Percentiles rank a stretch among this genome's conserved stretches.
Evolutionary conservation across 2,329 filamentous ascomycete species (phyloP).

Genomic region (Juglanconis sp.): DNA sequence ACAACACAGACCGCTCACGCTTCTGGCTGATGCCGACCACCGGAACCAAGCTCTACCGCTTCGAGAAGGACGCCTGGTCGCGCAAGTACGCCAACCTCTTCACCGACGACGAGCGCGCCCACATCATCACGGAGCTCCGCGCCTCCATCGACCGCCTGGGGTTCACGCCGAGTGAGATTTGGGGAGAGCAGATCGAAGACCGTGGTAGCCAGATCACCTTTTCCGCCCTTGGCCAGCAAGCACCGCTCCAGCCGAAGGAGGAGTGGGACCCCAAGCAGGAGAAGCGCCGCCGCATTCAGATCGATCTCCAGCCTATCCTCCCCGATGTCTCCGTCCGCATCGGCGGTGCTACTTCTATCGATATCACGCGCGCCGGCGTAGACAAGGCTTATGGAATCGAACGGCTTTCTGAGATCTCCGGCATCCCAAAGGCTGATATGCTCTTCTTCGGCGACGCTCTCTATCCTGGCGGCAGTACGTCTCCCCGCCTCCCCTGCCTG

Average conservation of each 20-base stretch:
- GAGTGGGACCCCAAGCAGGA: constrained; percentile 37
- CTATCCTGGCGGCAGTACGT: constrained; percentile 32
- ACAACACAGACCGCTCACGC: constrained; percentile 31
- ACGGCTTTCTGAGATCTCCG: constrained; percentile 25
- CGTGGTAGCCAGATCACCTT: constrained; percentile 40
- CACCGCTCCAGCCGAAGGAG: constrained; percentile 34
- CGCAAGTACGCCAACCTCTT: constrained; percentile 37
- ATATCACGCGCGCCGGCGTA: constrained; percentile 36
- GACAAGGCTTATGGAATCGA: constrained; percentile 34
- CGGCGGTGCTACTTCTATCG: constrained; percentile 38
- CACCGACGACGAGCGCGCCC: constrained; percentile 25
- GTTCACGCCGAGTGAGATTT: constrained; percentile 34
- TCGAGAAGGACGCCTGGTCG: constrained; percentile 28
- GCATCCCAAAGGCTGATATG: constrained; percentile 34
- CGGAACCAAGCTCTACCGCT: constrained; percentile 38
- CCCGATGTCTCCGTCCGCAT: constrained; percentile 37
- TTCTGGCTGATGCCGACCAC: constrained; percentile 42
- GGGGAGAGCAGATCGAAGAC: constrained; percentile 38
- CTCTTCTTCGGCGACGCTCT: constrained; percentile 40
- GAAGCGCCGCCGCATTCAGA: constrained; percentile 37
- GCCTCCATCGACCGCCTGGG: constrained; percentile 33
- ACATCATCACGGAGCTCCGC: constrained; percentile 33
- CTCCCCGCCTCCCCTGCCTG: background rate
- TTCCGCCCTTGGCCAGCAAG: constrained; percentile 38
- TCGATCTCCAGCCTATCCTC: constrained; percentile 32